Percentiles rank a stretch among this genome's conserved stretches.
phyloP scores from a whole-genome alignment of 2,329 filamentous ascomycete species.

The Arthrobotrys megalospora region DNA sequence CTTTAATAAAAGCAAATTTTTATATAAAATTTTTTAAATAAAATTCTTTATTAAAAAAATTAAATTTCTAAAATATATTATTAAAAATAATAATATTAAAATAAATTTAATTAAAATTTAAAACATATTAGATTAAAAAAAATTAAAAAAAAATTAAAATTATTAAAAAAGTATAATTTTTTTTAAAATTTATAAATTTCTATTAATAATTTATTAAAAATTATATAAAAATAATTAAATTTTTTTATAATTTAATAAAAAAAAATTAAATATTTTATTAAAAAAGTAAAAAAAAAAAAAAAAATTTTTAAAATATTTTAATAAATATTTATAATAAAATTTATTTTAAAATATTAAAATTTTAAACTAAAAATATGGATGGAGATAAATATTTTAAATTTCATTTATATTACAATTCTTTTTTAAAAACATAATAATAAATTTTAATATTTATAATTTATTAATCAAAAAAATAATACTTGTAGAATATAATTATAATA shows the following conservation, averaged over 20 bases:
- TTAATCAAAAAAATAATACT: too few relatives aligned
- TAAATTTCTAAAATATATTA: background rate
- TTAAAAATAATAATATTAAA: background rate
- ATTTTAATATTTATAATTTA: too few relatives aligned
- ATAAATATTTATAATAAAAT: conserved; percentile 13
- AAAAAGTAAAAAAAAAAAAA: background rate
- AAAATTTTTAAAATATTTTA: background rate
- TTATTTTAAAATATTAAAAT: conserved; percentile 26
- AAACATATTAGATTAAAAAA: conserved; percentile 13
- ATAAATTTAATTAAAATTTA: background rate
- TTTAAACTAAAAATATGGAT: background rate
- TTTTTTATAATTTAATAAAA: conserved; percentile 3
- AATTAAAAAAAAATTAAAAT: conserved; percentile 5
- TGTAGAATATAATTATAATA: too few relatives aligned
- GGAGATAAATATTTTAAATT: too few relatives aligned
- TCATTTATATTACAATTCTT: too few relatives aligned
- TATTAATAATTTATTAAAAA: conserved; percentile 12
- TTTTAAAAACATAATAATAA: too few relatives aligned
- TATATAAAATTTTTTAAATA: conserved; percentile 8
- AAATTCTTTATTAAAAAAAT: background rate
- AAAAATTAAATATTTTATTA: background rate
- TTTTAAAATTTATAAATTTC: conserved; percentile 12
- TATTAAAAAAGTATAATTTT: conserved; percentile 11
- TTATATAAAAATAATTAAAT: conserved; percentile 6
- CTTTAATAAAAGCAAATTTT: background rate